A percentile compares a stretch with the other conserved stretches of the same genome.
phyloP scores from a whole-genome alignment of 805 yeast species.

The Gaillardinia entomophila region DNA sequence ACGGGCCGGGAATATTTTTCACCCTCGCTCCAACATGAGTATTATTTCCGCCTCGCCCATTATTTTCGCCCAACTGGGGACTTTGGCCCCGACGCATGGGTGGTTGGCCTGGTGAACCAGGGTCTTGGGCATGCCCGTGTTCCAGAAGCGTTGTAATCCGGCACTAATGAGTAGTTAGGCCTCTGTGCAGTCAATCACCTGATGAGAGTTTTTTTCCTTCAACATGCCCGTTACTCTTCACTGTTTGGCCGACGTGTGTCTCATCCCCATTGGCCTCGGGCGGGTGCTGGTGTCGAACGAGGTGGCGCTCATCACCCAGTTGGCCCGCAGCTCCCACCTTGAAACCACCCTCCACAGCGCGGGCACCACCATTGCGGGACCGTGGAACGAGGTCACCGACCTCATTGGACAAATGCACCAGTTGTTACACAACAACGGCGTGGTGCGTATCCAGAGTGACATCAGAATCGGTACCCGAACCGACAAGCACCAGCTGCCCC shows the following conservation, averaged over 20 bases:
- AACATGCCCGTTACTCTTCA: slow-evolving; percentile 36
- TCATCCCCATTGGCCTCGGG: slow-evolving; percentile 81
- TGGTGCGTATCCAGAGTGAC: slow-evolving; percentile 77
- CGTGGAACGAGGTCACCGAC: slow-evolving; percentile 85
- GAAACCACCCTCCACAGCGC: slow-evolving; percentile 79
- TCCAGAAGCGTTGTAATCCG: too few species aligned
- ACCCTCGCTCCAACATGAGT: too few species aligned
- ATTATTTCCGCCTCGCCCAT: too few species aligned
- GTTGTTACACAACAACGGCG: slow-evolving; percentile 60
- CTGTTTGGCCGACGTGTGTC: slow-evolving; percentile 82
- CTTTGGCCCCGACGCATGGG: too few species aligned
- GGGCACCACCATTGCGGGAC: slow-evolving; percentile 87
- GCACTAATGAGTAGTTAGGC: too few species aligned
- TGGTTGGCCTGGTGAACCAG: too few species aligned
- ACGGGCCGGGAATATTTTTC: too few species aligned
- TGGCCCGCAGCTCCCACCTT: slow-evolving; percentile 57
- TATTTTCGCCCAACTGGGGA: too few species aligned
- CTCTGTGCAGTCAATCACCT: too few species aligned
- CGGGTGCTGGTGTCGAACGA: slow-evolving; percentile 77
- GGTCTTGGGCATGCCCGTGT: too few species aligned
- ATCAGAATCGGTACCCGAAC: slow-evolving; percentile 82
- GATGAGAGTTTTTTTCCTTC: neutral
- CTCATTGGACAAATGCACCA: slow-evolving; percentile 76
- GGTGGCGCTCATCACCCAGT: slow-evolving; percentile 62
- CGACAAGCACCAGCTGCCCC: slow-evolving; percentile 67